phyloP scores from a whole-genome alignment of 2,329 filamentous ascomycete genomes.

The Colletotrichum sp. region DNA sequence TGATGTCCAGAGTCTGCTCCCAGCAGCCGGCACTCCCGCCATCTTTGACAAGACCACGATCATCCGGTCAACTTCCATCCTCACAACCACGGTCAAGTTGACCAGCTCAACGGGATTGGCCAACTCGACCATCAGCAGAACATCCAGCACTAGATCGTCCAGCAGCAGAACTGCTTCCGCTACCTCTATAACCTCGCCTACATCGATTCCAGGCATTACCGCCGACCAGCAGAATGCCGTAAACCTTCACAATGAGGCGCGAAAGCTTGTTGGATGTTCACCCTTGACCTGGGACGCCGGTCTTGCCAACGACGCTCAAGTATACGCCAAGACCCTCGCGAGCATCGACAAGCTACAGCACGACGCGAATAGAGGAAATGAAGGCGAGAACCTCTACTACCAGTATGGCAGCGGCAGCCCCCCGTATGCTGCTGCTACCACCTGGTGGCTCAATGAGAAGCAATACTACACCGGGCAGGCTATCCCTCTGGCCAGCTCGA shows the following conservation, averaged over 20 bases:
- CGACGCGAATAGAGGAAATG: background rate
- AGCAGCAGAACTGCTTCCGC: background rate
- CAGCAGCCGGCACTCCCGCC: background rate
- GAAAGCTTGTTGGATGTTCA: background rate
- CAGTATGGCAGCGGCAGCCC: background rate
- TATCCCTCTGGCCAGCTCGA: background rate
- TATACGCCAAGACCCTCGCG: background rate
- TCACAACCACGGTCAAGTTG: background rate
- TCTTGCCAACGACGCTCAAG: background rate
- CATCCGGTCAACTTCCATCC: background rate
- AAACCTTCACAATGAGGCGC: background rate
- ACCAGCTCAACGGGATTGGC: background rate
- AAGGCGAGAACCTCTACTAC: constrained; percentile 4
- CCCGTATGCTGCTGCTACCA: background rate
- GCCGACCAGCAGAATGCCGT: background rate
- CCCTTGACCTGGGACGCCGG: background rate
- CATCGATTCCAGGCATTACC: background rate
- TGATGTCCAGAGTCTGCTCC: background rate
- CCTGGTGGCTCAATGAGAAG: constrained; percentile 1
- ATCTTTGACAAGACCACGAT: background rate
- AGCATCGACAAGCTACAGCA: background rate
- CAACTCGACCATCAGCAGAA: background rate
- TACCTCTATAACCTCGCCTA: background rate
- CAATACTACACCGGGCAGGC: background rate
- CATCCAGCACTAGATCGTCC: background rate